Percentiles rank a stretch among this genome's conserved stretches.
phyloP scores from a whole-genome alignment of 1,284 basidiomycete genomes.

The Ceratobasidium sp. region DNA sequence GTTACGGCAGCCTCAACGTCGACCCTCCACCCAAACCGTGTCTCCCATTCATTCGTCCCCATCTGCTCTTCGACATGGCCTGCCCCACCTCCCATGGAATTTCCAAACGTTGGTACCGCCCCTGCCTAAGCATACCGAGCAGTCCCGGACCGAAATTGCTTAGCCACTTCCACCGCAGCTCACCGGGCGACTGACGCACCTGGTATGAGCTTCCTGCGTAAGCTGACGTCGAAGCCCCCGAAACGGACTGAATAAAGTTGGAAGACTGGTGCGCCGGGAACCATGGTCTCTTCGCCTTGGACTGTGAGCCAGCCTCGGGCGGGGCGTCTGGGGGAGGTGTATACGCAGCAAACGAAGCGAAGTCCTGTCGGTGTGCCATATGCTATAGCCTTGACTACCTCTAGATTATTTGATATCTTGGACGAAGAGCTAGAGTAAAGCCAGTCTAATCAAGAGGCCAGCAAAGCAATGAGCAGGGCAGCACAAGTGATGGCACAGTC shows the following conservation, averaged over 20 bases:
- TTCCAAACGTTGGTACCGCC: constrained; percentile 67
- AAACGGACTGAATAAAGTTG: constrained; percentile 43
- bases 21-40: constrained; percentile 73
- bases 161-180: neutral
- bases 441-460: neutral
- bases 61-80: constrained; percentile 59
- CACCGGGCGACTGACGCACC: constrained; percentile 49
- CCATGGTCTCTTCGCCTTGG: constrained; percentile 63
- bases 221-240: constrained; percentile 13
- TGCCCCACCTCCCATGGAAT: constrained; percentile 57
- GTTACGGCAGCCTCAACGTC: constrained; percentile 74
- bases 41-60: constrained; percentile 75
- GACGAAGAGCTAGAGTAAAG: too few relatives aligned
- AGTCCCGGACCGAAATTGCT: neutral
- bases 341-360: constrained; percentile 52
- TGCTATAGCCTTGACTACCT: neutral
- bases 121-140: constrained; percentile 56
- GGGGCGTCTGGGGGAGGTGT: constrained; percentile 69
- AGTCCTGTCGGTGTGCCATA: constrained; percentile 34
- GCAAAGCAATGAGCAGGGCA: constrained; percentile 15
- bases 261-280: constrained; percentile 61
- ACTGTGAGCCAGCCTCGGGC: constrained; percentile 50
- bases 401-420: constrained; percentile 12
- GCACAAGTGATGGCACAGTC: neutral
- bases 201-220: constrained; percentile 67